Evolutionary conservation across 345 rosid species (phyloP).

Genomic region (Trapa incisa): DNA sequence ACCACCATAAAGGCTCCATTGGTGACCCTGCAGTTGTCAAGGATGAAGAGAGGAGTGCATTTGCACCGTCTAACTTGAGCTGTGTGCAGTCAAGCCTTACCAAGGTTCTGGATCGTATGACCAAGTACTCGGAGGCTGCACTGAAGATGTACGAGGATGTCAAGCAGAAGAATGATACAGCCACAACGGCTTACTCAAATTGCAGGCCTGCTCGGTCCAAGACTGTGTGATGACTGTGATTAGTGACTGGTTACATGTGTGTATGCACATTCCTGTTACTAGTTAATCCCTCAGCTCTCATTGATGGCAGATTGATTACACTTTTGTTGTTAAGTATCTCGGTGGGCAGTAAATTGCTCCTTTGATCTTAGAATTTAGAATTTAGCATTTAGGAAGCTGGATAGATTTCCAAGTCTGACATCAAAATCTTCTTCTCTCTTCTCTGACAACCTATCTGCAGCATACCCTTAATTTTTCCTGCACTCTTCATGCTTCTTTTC

Average conservation of each 20-base stretch:
- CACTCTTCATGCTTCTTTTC: too few species aligned
- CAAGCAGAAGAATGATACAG: slow-evolving; percentile 51
- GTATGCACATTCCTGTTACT: neutral
- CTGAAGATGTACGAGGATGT: slow-evolving; percentile 86
- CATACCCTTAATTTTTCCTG: too few species aligned
- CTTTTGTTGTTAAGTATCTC: too few species aligned
- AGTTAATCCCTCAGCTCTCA: neutral
- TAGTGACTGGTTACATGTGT: neutral
- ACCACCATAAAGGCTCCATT: neutral
- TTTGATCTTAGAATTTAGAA: too few species aligned
- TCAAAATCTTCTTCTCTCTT: too few species aligned
- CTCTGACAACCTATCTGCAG: too few species aligned
- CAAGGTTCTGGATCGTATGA: slow-evolving; percentile 65
- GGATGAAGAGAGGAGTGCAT: slow-evolving; percentile 27
- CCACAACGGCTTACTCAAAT: slow-evolving; percentile 43
- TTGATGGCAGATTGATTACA: neutral
- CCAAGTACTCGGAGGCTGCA: slow-evolving; percentile 75
- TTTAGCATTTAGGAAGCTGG: too few species aligned
- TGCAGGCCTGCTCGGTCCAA: slow-evolving; percentile 30
- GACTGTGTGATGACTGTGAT: neutral
- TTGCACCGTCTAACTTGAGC: slow-evolving; percentile 31
- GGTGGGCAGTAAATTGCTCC: too few species aligned
- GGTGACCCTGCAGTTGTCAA: slow-evolving; percentile 2
- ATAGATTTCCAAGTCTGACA: too few species aligned
- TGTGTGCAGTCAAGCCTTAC: slow-evolving; percentile 53